These are phyloP conservation scores for Mycena citricolor DNA, from an alignment of 1,284 basidiomycete genomes.

Conservation along the genomic window DNA sequence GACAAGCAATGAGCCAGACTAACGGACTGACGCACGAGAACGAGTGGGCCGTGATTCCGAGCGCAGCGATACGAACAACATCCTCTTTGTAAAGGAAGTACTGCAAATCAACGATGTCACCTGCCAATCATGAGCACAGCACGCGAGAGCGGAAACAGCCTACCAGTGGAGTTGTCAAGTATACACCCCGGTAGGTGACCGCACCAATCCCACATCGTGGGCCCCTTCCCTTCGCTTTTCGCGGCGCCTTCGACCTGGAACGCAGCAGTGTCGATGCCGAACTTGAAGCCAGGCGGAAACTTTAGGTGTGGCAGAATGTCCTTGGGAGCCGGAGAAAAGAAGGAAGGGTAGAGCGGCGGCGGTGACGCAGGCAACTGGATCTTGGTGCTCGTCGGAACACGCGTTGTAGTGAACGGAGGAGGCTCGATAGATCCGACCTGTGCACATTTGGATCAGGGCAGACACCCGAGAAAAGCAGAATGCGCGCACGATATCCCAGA, in stretches of 20 bases:
- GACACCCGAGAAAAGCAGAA: background rate
- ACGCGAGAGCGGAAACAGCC: background rate
- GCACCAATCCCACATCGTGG: conserved; percentile 50
- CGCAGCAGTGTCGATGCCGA: conserved; percentile 48
- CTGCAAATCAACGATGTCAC: conserved; percentile 47
- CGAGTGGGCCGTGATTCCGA: conserved; percentile 48
- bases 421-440: conserved; percentile 45
- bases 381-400: conserved; percentile 34
- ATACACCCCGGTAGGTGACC: conserved; percentile 41
- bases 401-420: conserved; percentile 47
- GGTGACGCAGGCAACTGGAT: conserved; percentile 43
- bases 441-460: conserved; percentile 1
- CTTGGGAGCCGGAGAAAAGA: conserved; percentile 42
- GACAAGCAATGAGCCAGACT: background rate
- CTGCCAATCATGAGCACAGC: conserved; percentile 32
- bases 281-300: conserved; percentile 43
- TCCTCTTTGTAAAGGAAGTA: conserved; percentile 52
- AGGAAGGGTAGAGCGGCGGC: conserved; percentile 44
- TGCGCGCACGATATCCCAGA: conserved; percentile 46
- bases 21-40: conserved; percentile 44
- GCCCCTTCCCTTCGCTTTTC: conserved; percentile 49
- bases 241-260: conserved; percentile 51
- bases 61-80: conserved; percentile 42
- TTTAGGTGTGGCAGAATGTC: conserved; percentile 41
- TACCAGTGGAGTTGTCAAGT: conserved; percentile 42